These are phyloP conservation scores for Prunus kanzakura DNA, from an alignment of 306 rosid species.

Conservation along the genomic window DNA sequence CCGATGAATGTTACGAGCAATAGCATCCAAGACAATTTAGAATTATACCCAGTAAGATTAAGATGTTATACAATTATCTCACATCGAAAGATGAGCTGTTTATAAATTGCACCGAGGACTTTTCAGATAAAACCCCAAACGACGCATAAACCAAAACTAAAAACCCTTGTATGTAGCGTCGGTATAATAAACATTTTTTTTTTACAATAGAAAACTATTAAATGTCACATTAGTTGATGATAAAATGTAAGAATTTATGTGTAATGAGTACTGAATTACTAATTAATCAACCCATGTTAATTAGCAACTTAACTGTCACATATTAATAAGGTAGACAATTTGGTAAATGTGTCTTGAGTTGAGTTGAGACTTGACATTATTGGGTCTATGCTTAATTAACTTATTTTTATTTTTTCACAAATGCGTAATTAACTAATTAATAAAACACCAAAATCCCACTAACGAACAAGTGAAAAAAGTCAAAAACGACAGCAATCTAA, in stretches of 20 bases:
- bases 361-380: not conserved
- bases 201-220: too few species aligned
- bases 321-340: not conserved
- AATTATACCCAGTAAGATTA: too few species aligned
- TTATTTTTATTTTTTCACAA: not conserved
- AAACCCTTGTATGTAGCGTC: too few species aligned
- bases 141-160: fast-evolving
- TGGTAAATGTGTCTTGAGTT: not conserved
- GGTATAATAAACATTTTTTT: too few species aligned
- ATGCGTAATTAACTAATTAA: not conserved
- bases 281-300: not conserved
- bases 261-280: not conserved
- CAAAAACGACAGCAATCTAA: not conserved
- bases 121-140: too few species aligned
- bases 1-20: too few species aligned
- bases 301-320: not conserved
- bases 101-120: fast-evolving
- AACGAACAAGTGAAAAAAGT: not conserved
- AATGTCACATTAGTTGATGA: too few species aligned
- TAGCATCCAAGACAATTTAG: too few species aligned
- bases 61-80: too few species aligned
- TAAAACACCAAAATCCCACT: not conserved
- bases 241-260: too few species aligned
- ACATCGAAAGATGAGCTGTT: too few species aligned
- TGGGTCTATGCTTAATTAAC: too few species aligned